A percentile compares a stretch with the other conserved stretches of the same genome.
phyloP scores from a whole-genome alignment of 164 flowering plant species.

The Tinospora cordifolia region DNA sequence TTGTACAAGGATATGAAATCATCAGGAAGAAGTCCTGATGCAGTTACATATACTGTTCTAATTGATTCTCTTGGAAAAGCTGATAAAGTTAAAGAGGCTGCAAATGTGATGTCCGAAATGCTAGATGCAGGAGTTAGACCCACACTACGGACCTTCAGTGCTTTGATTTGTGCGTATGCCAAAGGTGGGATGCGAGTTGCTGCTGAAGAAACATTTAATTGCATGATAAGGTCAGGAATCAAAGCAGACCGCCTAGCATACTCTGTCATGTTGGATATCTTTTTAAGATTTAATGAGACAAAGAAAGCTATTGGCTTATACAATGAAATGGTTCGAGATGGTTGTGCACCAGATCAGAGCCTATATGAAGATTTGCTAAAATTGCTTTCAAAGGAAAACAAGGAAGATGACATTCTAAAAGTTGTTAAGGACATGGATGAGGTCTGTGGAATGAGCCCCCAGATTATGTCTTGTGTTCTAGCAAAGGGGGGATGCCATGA shows the following conservation, averaged over 20 bases:
- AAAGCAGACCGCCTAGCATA: slow-evolving; percentile 80
- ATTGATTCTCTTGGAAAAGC: slow-evolving; percentile 93
- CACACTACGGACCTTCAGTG: slow-evolving; percentile 74
- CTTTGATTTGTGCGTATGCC: slow-evolving; percentile 85
- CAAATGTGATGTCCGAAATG: slow-evolving; percentile 81
- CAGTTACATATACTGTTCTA: slow-evolving; percentile 77
- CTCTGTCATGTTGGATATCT: slow-evolving; percentile 76
- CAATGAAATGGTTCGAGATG: slow-evolving; percentile 54
- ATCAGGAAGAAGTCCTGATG: slow-evolving; percentile 66
- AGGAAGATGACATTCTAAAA: slow-evolving; percentile 34
- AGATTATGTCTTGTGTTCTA: slow-evolving; percentile 50
- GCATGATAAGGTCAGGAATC: slow-evolving; percentile 73
- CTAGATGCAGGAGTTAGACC: slow-evolving; percentile 67
- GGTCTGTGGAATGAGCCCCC: slow-evolving; percentile 44
- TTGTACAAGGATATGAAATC: slow-evolving; percentile 66
- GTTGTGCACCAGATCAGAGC: slow-evolving; percentile 50
- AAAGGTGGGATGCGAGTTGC: slow-evolving; percentile 69
- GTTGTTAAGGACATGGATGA: slow-evolving; percentile 61
- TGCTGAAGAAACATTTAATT: slow-evolving; percentile 63
- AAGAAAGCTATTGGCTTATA: slow-evolving; percentile 53
- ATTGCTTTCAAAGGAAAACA: slow-evolving; percentile 44
- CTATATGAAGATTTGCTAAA: slow-evolving; percentile 53
- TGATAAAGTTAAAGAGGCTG: slow-evolving; percentile 59
- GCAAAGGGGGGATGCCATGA: slow-evolving; percentile 64
- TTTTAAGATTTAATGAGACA: slow-evolving; percentile 50